Evolutionary conservation across 371 early-diverging fungal species (phyloP).

Genomic region (Capniomyces stellatus): DNA sequence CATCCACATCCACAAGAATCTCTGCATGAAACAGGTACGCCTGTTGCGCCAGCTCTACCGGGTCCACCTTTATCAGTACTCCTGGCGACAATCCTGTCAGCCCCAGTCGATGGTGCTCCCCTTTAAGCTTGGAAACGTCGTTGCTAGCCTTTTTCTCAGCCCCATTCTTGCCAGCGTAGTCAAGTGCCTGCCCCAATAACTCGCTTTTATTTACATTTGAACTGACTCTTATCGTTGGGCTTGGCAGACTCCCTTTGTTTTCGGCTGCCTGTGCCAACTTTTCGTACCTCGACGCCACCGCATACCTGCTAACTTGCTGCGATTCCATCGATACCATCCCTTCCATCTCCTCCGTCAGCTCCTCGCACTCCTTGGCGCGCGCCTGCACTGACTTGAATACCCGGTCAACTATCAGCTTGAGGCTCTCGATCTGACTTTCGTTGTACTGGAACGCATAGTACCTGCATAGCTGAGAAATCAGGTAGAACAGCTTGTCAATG

Average conservation of each 20-base stretch:
- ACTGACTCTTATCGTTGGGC: neutral
- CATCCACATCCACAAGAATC: conserved; percentile 13
- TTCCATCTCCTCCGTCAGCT: neutral
- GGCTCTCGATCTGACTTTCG: neutral
- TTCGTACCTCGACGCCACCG: too few species aligned
- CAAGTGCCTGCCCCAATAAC: neutral
- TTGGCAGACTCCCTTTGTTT: neutral
- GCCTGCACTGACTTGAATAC: neutral
- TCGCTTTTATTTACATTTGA: neutral
- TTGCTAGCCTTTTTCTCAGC: neutral
- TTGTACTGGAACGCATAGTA: neutral
- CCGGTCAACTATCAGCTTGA: neutral
- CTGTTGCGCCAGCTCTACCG: conserved; percentile 47
- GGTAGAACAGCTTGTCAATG: conserved; percentile 6
- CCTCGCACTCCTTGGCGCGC: neutral
- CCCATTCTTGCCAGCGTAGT: neutral
- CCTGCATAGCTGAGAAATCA: conserved; percentile 9
- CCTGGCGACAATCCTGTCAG: conserved; percentile 39
- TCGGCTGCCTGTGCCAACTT: too few species aligned
- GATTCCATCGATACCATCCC: neutral
- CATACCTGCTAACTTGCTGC: too few species aligned
- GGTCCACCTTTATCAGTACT: conserved; percentile 38
- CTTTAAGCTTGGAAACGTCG: neutral
- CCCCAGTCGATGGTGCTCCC: conserved; percentile 16
- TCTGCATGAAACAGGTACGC: conserved; percentile 41